phyloP scores from a whole-genome alignment of 352 stramenopile species.

The Pythium grandisporangium region DNA sequence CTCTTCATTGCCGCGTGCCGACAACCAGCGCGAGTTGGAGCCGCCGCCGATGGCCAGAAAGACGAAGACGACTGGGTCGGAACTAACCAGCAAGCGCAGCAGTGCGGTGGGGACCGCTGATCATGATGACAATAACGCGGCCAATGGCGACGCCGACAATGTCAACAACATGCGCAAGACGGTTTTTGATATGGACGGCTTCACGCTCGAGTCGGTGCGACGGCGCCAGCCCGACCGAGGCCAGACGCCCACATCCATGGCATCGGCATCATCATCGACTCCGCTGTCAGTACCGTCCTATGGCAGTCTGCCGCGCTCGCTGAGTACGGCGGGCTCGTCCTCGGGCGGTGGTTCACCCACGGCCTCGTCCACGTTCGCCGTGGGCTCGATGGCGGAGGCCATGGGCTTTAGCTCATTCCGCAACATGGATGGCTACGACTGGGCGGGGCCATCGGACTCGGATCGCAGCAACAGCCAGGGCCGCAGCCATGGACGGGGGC shows the following conservation, averaged over 20 bases:
- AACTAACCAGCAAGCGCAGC: too few relatives aligned
- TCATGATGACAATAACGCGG: background rate
- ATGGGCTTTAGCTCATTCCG: conserved; percentile 6
- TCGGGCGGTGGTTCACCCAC: too few relatives aligned
- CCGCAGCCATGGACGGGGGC: too few relatives aligned
- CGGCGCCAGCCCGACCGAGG: conserved; percentile 4
- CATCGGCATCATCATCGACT: conserved; percentile 1
- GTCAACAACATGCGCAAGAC: background rate
- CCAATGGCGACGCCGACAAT: background rate
- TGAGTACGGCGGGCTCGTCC: conserved; percentile 1
- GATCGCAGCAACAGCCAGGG: too few relatives aligned
- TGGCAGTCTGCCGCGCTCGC: conserved; percentile 5
- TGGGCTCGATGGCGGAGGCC: too few relatives aligned
- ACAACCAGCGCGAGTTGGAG: background rate
- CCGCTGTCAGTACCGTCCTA: conserved; percentile 3
- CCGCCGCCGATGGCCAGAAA: background rate
- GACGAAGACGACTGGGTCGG: too few relatives aligned
- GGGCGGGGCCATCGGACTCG: too few relatives aligned
- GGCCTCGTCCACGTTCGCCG: too few relatives aligned
- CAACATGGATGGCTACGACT: conserved; percentile 27
- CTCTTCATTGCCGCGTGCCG: background rate
- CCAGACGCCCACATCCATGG: background rate
- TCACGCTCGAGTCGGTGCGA: conserved; percentile 35
- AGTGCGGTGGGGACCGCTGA: too few relatives aligned
- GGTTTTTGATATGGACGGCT: conserved; percentile 28